Evolutionary conservation across 768 basidiomycete genomes (phyloP), one percentile per base, ranked within the genome.

Genomic region (Boletus eberwhitei): DNA sequence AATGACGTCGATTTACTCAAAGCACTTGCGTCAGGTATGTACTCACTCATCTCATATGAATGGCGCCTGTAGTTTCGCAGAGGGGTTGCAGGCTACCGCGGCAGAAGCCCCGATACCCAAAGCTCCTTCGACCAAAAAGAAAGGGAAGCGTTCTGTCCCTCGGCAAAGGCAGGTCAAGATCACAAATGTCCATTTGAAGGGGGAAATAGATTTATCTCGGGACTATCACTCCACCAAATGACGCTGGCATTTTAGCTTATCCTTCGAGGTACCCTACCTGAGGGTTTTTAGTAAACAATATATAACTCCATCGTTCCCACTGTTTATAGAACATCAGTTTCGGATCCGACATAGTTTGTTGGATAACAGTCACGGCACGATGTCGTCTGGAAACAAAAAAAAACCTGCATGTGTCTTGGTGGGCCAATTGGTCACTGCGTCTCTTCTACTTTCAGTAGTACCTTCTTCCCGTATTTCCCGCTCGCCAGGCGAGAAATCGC

Each of bases 131-230:
- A 74, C 65, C 61, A 93, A 87, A 77, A 95, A 93, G 71, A 89
- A 88, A 64, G 90, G 90, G 61, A 88, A 88, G 61, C 87, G 88
- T 47, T 77, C 84, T 13, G 88, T 81, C 34, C 82, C 83, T 45
- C 77, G 85, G 17, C 86, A 89, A 65, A 81, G 93, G 45, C 86
- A 86, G 64, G 83, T 84, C 52, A 84, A 90, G 63, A 85, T 96
- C 61, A 95, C 92, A 37, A 97, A 96, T 63, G 85, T 87, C 4
- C 93, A 96, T 75, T 72, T 94, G 69, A 89, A 83, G 65, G 88
- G 85, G 19, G 85, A 88, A 63, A 88, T 97, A 75, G 93, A 96
- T 71, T 71, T 96, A 47, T 85, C 86, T 42, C 82, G 81, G 58
- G 90, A 93, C 64, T 91, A 83, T 68, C 74, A 78, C 47, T 60